A percentile compares a stretch with the other conserved stretches of the same genome.
These are phyloP conservation scores for Beauveria pseudobassiana DNA, from an alignment of 2,329 filamentous ascomycete genomes.

Conservation along the genomic window DNA sequence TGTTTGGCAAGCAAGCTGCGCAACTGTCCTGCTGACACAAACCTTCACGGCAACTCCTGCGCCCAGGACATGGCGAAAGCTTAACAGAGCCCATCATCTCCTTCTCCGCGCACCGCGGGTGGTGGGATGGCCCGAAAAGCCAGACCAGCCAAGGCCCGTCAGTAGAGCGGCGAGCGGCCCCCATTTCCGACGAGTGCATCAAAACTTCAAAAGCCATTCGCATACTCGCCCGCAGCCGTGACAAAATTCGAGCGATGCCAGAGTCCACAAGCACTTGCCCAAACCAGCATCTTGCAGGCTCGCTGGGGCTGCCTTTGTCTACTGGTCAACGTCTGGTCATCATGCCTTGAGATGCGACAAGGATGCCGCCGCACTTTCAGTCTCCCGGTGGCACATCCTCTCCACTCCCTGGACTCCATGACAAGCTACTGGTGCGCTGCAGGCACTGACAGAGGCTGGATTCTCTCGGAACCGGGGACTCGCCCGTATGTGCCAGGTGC, in stretches of 20 bases:
- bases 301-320: background rate
- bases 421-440: background rate
- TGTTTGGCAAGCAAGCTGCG: slow-evolving; percentile 10
- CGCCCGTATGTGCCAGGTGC: background rate
- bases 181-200: background rate
- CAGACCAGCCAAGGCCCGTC: background rate
- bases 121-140: background rate
- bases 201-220: slow-evolving; percentile 1
- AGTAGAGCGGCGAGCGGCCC: background rate
- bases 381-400: slow-evolving; percentile 11
- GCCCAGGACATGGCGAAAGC: background rate
- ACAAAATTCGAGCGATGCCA: background rate
- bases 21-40: background rate
- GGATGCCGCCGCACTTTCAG: slow-evolving; percentile 7
- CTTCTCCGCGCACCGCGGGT: background rate
- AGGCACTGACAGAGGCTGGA: slow-evolving; percentile 2
- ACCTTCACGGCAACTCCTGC: background rate
- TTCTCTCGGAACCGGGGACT: slow-evolving; percentile 3
- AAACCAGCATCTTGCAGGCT: slow-evolving; percentile 5
- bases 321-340: background rate
- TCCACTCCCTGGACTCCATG: slow-evolving; percentile 1
- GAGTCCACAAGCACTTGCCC: slow-evolving; percentile 2
- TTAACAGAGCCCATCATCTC: background rate
- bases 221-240: background rate
- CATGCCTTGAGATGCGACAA: slow-evolving; percentile 7